Conservation (phyloP, 768 basidiomycete genomes). For the Kondoa malvinella region DNA sequence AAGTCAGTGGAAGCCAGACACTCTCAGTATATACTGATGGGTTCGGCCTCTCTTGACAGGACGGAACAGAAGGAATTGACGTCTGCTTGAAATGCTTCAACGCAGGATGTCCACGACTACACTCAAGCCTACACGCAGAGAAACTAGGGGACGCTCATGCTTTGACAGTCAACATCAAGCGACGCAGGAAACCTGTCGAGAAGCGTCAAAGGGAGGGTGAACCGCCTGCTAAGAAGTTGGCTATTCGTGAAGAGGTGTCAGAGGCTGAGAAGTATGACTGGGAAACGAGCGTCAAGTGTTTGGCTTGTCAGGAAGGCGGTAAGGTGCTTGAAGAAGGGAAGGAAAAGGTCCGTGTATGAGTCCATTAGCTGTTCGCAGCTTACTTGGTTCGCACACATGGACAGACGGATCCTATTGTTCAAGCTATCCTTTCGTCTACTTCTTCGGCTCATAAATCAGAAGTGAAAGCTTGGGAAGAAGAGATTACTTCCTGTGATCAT, state of each 20-base stretch:
- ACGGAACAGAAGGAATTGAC: constrained; percentile 56
- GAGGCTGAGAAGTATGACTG: constrained; percentile 69
- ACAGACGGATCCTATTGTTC: constrained; percentile 30
- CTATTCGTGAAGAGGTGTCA: constrained; percentile 52
- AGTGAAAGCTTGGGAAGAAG: constrained; percentile 96
- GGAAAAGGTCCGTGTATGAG: constrained; percentile 17
- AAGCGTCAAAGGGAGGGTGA: constrained; percentile 35
- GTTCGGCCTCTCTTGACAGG: constrained; percentile 37
- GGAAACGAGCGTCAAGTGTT: constrained; percentile 51
- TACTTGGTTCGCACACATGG: neutral
- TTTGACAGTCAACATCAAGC: constrained; percentile 63
- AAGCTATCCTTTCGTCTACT: constrained; percentile 58
- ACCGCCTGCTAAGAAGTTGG: constrained; percentile 74
- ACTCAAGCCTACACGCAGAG: constrained; percentile 53
- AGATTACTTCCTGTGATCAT: constrained; percentile 73
- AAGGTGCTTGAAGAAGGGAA: constrained; percentile 4
- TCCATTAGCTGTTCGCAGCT: neutral
- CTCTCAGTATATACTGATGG: neutral
- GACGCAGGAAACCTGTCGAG: constrained; percentile 42
- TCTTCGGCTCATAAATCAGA: constrained; percentile 85
- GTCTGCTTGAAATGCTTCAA: constrained; percentile 90
- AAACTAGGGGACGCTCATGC: constrained; percentile 49
- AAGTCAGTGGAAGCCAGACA: constrained; percentile 44
- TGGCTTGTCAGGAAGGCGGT: constrained; percentile 40
- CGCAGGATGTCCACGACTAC: constrained; percentile 68